phyloP scores from a whole-genome alignment of 148 eudicot genomes.

The Vaccinium darrowii region DNA sequence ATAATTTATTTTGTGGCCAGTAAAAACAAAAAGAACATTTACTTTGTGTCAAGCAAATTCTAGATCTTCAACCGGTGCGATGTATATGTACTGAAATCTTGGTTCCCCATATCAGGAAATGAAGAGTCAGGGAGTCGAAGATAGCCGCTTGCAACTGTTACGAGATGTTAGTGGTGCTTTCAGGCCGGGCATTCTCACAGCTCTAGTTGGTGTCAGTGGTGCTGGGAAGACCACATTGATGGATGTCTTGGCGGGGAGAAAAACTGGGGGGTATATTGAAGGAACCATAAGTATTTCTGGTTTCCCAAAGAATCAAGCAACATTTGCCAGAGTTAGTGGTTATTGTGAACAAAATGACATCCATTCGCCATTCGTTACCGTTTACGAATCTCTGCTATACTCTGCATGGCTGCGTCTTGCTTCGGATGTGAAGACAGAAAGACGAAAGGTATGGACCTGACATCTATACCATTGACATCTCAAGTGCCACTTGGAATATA shows the following conservation, averaged over 20 bases:
- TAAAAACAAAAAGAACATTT: too few species aligned
- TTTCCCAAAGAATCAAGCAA: too few species aligned
- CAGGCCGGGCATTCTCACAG: conserved; percentile 36
- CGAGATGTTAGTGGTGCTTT: conserved; percentile 13
- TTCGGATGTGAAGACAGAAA: conserved; percentile 20
- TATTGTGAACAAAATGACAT: conserved; percentile 27
- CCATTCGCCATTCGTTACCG: conserved; percentile 38
- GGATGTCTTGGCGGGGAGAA: too few species aligned
- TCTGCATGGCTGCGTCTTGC: conserved; percentile 41
- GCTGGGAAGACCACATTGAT: too few species aligned
- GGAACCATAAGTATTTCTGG: too few species aligned
- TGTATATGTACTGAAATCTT: not conserved
- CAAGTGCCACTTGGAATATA: not conserved
- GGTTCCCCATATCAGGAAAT: conserved; percentile 27
- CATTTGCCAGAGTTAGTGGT: too few species aligned
- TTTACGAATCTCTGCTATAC: conserved; percentile 36
- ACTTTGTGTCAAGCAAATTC: too few species aligned
- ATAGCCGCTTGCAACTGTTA: conserved; percentile 27
- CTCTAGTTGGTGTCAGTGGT: conserved; percentile 11
- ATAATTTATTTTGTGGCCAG: not conserved
- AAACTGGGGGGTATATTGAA: too few species aligned
- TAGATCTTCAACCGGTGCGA: too few species aligned
- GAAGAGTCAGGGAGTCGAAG: conserved; percentile 34
- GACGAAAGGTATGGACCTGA: conserved; percentile 28
- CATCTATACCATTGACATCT: not conserved